Evolutionary conservation across 305 asterid genomes (phyloP).

Genomic region (Rubia occidens): DNA sequence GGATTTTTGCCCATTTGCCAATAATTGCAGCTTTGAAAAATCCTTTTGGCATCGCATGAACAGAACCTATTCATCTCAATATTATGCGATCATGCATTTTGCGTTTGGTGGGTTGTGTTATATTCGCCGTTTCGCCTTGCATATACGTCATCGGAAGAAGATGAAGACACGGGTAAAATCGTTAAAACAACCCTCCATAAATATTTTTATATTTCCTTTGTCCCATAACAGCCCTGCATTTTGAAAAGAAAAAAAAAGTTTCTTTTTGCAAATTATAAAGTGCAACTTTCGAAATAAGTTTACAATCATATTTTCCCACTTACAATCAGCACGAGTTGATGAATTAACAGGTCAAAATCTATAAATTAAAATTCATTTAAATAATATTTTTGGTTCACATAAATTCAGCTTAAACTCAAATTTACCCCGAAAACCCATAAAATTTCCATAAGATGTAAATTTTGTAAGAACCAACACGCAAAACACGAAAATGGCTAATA

Average conservation of each 20-base stretch:
- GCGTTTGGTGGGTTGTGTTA: conserved; percentile 13
- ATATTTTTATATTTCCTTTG: not conserved
- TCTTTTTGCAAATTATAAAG: not conserved
- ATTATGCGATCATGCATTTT: conserved; percentile 5
- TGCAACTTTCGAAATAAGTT: not conserved
- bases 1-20: not conserved
- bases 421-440: too few relatives aligned
- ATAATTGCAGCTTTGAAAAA: conserved; percentile 5
- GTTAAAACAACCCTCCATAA: not conserved
- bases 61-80: conserved; percentile 7
- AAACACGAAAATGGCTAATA: too few relatives aligned
- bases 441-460: too few relatives aligned
- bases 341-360: too few relatives aligned
- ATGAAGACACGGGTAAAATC: conserved; percentile 4
- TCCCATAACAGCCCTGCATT: not conserved
- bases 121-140: conserved; percentile 9
- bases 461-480: too few relatives aligned
- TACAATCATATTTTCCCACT: too few relatives aligned
- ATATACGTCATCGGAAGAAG: conserved; percentile 9
- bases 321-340: too few relatives aligned
- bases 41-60: conserved; percentile 1
- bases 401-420: too few relatives aligned
- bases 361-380: too few relatives aligned
- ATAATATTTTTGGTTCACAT: too few relatives aligned
- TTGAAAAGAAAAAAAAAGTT: not conserved